A percentile compares a stretch with the other conserved stretches of the same genome.
Evolutionary conservation across 768 basidiomycete species (phyloP).

Genomic region (Lactifluus subvellereus): DNA sequence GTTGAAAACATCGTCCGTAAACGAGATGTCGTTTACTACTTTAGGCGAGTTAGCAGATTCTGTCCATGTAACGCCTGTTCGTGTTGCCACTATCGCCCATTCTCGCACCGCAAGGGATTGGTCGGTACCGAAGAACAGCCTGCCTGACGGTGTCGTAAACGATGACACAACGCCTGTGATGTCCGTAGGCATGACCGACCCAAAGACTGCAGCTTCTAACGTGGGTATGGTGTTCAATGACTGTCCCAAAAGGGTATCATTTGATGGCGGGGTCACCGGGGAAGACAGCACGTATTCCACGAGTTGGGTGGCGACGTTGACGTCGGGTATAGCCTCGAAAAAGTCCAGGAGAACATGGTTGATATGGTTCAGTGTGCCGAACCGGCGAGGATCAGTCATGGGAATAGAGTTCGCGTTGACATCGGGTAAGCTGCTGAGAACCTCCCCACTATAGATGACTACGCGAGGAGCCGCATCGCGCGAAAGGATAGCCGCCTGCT

Average conservation of each 20-base stretch:
- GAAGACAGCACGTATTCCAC: conserved; percentile 44
- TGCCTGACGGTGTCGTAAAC: conserved; percentile 43
- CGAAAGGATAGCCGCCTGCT: conserved; percentile 47
- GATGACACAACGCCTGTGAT: conserved; percentile 44
- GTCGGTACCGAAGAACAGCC: conserved; percentile 56
- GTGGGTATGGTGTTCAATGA: conserved; percentile 44
- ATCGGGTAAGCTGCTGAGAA: conserved; percentile 45
- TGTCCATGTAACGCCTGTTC: conserved; percentile 44
- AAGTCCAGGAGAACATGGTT: conserved; percentile 56
- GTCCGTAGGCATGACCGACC: conserved; percentile 45
- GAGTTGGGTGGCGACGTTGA: conserved; percentile 42
- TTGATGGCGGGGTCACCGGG: conserved; percentile 38
- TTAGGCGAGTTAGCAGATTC: conserved; percentile 44
- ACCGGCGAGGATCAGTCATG: conserved; percentile 44
- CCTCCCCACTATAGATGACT: conserved; percentile 46
- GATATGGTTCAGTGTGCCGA: conserved; percentile 48
- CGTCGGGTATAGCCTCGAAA: conserved; percentile 45
- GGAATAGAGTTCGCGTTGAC: conserved; percentile 31
- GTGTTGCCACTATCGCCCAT: conserved; percentile 46
- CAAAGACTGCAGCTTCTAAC: conserved; percentile 63
- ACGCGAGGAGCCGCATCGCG: conserved; percentile 42
- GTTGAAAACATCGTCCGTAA: conserved; percentile 41
- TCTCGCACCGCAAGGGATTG: conserved; percentile 43
- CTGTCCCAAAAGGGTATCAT: conserved; percentile 36
- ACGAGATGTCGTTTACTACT: conserved; percentile 47